Base-by-base conservation (phyloP, 495 filamentous ascomycete species). In the Pyrenula massariospora region DNA sequence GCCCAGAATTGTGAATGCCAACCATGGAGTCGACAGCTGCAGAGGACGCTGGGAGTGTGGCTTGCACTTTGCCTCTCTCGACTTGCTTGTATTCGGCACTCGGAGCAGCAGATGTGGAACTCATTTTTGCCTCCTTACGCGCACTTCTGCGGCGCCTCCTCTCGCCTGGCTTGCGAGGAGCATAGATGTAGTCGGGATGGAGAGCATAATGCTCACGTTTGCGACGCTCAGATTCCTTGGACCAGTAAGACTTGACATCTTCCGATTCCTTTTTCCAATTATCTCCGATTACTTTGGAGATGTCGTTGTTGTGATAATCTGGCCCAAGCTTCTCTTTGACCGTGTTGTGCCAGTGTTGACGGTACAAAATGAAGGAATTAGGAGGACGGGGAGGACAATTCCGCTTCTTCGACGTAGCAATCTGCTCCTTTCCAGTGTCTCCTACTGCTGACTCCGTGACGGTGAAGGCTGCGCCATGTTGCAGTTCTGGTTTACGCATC, bases 141-240 rank as follows among this genome's bases (percentile, higher is more conserved):
- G 31, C 31, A 8, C 8, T 42, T 15, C 5, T 42, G 31, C 75
- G 72, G 25, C 70, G 68, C 60, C 75, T 76, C 50, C 69, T 77
- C 56, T 77, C 68, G 20, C 67, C 70, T 10, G 76, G 69, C 58
- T 73, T 75, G 47, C 78, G 72, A 25, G 78, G 78, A 24, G 66
- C 63, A 56, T 74, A 78, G 25, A 76, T 70, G 56, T 78, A 82
- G 19, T 70, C 67, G 10, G 77, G 77, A 56, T 78, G 64, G 10
- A 68, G 62, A n/a, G 62, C 53, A 19, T 63, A 57, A 55, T 80
- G 77, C 56, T 69, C 63, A 10, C 51, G 53, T 57, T 79, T 78
- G 0, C 65, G 56, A 5, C 70, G 57, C 20, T 73, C 67, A 0
- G 78, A 69, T 24, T 70, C 53, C 0, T 42, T 31, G 21, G 67